Evolutionary conservation across 2,329 filamentous ascomycete genomes (phyloP), one percentile per base, ranked within the genome.

Genomic region (Cladosporium oxysporum): DNA sequence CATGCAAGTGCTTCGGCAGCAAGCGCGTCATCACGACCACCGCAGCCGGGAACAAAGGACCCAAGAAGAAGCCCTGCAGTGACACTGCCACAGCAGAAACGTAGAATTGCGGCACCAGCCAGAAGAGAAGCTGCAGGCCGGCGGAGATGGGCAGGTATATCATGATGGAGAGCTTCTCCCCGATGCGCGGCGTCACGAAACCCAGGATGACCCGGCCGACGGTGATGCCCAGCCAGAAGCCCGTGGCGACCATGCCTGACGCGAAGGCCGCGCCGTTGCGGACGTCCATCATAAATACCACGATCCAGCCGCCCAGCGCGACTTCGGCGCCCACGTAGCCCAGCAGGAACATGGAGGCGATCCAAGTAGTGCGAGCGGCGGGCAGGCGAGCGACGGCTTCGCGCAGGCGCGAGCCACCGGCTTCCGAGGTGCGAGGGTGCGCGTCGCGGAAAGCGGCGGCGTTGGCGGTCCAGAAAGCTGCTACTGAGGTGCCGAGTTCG

Each of bases 191-290:
- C 1, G 92, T 96, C 3, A 93, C 81, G 71, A 96, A 95, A 0
- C 91, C 91, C 18, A 96, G 78, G 0, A 88, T 76, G 2, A 95
- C 80, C 1, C 92, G 83, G 0, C 92, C 92, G 0, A 92, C 76
- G 0, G 91, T 93, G 69, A 96, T 83, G 0, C 92, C 92, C 52
- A 92, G 84, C 92, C 92, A 96, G 79, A 94, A 96, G 0, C 91
- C 89, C 0, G 91, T 94, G 0, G 88, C 89, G 0, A 87, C 88
- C 79, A 95, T 87, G 2, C 92, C 92, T 37, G 90, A 88, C 2
- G 88, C 83, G 73, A 95, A 94, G 0, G 87, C 81, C 28, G 82
- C 84, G 3, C 88, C 91, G 44, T 89, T 77, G 16, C 93, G 86
- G 28, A 93, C 88, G 23, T 85, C 82, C n/a, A 93, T 87, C 91